Conservation (phyloP, 805 yeast species). For the Kregervanrija pseudodelftensis region DNA sequence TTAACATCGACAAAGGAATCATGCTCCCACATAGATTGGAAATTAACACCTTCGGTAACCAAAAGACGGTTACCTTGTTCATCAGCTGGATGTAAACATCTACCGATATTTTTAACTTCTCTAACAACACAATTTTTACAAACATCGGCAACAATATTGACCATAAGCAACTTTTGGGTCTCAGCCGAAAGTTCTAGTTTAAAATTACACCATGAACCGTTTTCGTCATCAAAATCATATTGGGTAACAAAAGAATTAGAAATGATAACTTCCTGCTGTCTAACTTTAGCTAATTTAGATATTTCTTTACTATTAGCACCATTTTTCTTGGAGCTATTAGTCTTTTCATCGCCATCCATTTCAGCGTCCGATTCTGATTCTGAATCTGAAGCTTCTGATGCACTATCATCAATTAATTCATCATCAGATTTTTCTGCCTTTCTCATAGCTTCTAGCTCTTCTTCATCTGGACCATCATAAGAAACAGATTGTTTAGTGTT, state of each 20-base stretch:
- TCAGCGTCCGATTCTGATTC: conserved; percentile 39
- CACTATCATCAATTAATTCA: conserved; percentile 44
- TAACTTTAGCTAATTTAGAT: conserved; percentile 64
- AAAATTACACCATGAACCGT: conserved; percentile 92
- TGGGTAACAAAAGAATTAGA: conserved; percentile 66
- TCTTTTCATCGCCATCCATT: conserved; percentile 24
- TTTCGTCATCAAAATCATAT: conserved; percentile 83
- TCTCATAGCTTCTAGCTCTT: conserved; percentile 84
- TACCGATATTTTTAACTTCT: conserved; percentile 84
- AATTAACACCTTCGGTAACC: conserved; percentile 97
- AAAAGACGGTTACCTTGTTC: conserved; percentile 67
- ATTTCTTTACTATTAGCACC: conserved; percentile 24
- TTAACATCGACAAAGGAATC: conserved; percentile 88
- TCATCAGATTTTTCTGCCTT: conserved; percentile 73
- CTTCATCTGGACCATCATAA: conserved; percentile 93
- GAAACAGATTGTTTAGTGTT: conserved; percentile 83
- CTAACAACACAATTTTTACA: conserved; percentile 88
- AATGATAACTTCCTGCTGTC: conserved; percentile 76
- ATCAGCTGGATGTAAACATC: conserved; percentile 79
- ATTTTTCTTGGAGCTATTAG: conserved; percentile 8
- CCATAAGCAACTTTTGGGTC: conserved; percentile 92
- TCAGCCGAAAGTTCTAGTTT: conserved; percentile 75
- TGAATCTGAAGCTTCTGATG: conserved; percentile 30
- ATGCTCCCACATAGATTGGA: conserved; percentile 97
- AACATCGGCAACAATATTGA: conserved; percentile 87